Percentiles rank a stretch among this genome's conserved stretches.
phyloP scores from a whole-genome alignment of 352 stramenopile genomes.

The Pythium aphanidermatum region DNA sequence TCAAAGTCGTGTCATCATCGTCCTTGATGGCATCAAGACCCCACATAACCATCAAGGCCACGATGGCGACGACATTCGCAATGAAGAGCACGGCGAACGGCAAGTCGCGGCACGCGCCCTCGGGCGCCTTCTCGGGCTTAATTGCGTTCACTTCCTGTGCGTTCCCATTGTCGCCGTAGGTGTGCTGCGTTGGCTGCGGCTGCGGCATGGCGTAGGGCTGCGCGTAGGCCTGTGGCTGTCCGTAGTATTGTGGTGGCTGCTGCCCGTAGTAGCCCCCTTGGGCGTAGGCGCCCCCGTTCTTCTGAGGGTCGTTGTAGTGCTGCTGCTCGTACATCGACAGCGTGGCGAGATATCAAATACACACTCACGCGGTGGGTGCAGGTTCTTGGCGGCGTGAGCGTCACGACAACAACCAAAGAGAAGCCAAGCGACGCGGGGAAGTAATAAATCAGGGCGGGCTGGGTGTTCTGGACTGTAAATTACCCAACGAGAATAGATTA shows the following conservation, averaged over 20 bases:
- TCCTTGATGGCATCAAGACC: slow-evolving; percentile 59
- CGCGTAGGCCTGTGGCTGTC: background rate
- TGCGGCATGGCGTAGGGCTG: slow-evolving; percentile 16
- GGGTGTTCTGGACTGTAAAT: background rate
- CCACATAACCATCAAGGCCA: slow-evolving; percentile 57
- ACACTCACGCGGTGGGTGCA: no score
- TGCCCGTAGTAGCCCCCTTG: slow-evolving; percentile 4
- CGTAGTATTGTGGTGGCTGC: slow-evolving; percentile 15
- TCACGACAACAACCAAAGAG: no score
- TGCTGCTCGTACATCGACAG: slow-evolving; percentile 30
- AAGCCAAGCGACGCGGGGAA: no score
- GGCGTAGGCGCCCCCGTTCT: slow-evolving; percentile 13
- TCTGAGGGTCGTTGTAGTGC: slow-evolving; percentile 27
- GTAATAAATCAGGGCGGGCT: no score
- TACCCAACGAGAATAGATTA: no score
- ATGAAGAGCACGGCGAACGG: slow-evolving; percentile 79
- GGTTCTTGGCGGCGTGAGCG: no score
- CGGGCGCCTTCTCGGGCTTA: slow-evolving; percentile 40
- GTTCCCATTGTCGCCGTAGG: slow-evolving; percentile 20
- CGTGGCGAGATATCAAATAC: no score
- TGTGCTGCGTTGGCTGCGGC: slow-evolving; percentile 19
- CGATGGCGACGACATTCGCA: slow-evolving; percentile 67
- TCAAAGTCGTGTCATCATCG: slow-evolving; percentile 28
- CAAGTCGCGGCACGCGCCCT: slow-evolving; percentile 58
- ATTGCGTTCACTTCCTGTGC: slow-evolving; percentile 52